Evolutionary conservation across 2,329 filamentous ascomycete genomes (phyloP), one percentile per base, ranked within the genome.

Genomic region (Aspergillus fijiensis): DNA sequence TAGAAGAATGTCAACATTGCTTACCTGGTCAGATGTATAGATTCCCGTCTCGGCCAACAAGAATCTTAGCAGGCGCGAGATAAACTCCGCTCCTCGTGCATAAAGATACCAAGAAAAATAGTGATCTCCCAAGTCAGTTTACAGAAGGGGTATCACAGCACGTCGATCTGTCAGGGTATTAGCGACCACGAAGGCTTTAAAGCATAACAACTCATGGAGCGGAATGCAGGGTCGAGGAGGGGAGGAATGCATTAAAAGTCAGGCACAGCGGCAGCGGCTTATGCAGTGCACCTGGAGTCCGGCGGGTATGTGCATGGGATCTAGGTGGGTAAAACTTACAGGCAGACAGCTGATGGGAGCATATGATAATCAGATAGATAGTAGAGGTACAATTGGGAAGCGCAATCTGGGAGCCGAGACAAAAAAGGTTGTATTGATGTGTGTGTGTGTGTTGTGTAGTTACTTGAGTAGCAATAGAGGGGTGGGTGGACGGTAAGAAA

Each of bases 161-260:
- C 62, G 64, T 49, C 23, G 63, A 66, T 64, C 65, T 67, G 51
- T 29, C 39, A 42, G 35, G 51, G 51, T 7, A 53, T 66, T 48
- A 66, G 59, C 57, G 23, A 23, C 21, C 25, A 23, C 42, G 27
- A 50, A 47, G 53, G 47, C 56, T 60, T 49, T 58, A 29, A 48
- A 63, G 39, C 48, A 62, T 57, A 58, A 63, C 61, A 63, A 61
- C 53, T 63, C 21, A 39, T 35, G 49, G 45, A 10, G 56, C 53
- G 31, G 51, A 69, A 69, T 69, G 66, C 57, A 67, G 62, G 62
- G 50, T 63, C 45, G 55, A 55, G 51, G 59, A 45, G 60, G 31
- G 48, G 19, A 33, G 66, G 66, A 67, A 69, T 69, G 52, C 48
- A 50, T 55, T 42, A 51, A 19, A 16, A n/a, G 48, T 48, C 25